Evolutionary conservation across 139 green algal genomes (phyloP).

Genomic region (Trebouxia sp.): DNA sequence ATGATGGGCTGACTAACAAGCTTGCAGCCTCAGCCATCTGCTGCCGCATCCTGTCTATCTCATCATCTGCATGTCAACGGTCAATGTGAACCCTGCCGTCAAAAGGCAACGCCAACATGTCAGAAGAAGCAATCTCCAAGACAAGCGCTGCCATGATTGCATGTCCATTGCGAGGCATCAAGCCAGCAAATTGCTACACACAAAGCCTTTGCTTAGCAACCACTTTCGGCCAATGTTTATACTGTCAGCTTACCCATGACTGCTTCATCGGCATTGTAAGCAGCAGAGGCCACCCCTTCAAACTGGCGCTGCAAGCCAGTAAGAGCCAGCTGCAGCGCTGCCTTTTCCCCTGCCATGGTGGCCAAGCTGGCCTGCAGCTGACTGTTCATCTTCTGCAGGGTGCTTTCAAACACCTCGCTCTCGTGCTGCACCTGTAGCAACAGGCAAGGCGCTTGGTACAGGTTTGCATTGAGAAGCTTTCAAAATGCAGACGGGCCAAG

Average conservation of each 20-base stretch:
- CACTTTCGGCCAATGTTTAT: too few species aligned
- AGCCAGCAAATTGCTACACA: too few species aligned
- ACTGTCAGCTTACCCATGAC: neutral
- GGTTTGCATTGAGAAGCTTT: too few species aligned
- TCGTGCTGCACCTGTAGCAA: constrained; percentile 4
- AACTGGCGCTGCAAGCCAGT: neutral
- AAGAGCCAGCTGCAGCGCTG: neutral
- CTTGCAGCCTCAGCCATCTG: constrained; percentile 17
- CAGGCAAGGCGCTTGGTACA: neutral
- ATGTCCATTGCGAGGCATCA: too few species aligned
- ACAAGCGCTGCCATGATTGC: too few species aligned
- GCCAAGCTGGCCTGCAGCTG: neutral
- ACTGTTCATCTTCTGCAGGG: neutral
- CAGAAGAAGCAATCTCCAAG: too few species aligned
- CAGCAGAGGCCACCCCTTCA: constrained; percentile 17
- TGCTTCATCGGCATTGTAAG: neutral
- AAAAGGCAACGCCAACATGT: too few species aligned
- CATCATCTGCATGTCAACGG: constrained; percentile 12
- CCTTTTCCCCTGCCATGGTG: neutral
- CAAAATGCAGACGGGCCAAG: too few species aligned
- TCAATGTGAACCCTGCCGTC: neutral
- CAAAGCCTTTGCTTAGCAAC: too few species aligned
- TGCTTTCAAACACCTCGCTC: neutral
- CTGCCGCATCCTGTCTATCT: constrained; percentile 23
- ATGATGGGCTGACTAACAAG: neutral